Base-by-base conservation (phyloP, 352 stramenopile species). In the Phytopythium oedochilum region DNA sequence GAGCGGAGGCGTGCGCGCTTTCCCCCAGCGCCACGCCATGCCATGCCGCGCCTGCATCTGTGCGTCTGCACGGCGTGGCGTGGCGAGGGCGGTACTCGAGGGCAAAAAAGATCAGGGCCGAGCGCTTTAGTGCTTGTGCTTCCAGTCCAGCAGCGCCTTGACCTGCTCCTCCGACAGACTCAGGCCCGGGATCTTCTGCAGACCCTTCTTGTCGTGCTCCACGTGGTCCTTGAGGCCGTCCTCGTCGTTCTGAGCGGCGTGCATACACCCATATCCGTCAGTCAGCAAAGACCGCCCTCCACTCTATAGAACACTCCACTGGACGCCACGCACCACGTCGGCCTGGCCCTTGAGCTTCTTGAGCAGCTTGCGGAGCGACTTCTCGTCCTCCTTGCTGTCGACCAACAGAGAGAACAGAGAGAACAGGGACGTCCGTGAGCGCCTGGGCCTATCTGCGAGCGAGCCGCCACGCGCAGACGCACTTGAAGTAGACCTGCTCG, bases 281-380 rank as follows among this genome's bases (percentile, higher is more conserved):
- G 48, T 35, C 18, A 38, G 14, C 39, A 17, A 17, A 18, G 14
- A n/a, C 26, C 15, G 18, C 42, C 28, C 29, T 43, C n/a, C 14
- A 6, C 31, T 25, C 10, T 1, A 32, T 32, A 32, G 5, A 32
- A 9, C 29, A 9, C 26, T 18, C 8, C 4, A 23, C 8, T 38
- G 9, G 28, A 6, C 8, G 12, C 14, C 35, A 62, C 66, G 50
- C 26, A 75, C 73, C 46, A 66, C 66, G 54, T 94, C 83, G 10
- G 83, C 74, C 71, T 95, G 83, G 18, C 64, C 71, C 73, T 95
- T 93, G 65, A 95, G 69, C 78, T 95, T 95, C 68, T 91, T 73
- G 42, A 95, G 71, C 53, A 95, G 73, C 71, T 90, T 89, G 68
- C 85, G 85, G 23, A 95, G 82, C 20, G 81, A 29, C 68, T 89